A percentile compares a stretch with the other conserved stretches of the same genome.
phyloP scores from a whole-genome alignment of 2,329 filamentous ascomycete species.

The Ophiostoma populinum region DNA sequence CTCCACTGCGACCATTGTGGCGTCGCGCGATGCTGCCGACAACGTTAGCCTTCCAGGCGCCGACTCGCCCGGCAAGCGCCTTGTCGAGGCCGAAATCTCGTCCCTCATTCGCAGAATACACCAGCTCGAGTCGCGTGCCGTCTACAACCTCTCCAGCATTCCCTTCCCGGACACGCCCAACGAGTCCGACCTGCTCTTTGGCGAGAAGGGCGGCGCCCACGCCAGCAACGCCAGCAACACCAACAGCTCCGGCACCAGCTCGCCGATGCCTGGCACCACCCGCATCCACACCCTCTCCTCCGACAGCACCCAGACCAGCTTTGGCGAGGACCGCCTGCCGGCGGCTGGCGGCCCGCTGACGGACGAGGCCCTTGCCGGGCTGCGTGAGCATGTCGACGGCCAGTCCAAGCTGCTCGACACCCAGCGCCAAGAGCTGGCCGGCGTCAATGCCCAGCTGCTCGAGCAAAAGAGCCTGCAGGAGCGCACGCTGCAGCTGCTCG shows the following conservation, averaged over 20 bases:
- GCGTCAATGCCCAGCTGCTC: slow-evolving; percentile 69
- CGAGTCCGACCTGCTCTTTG: slow-evolving; percentile 51
- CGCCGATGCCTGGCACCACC: background rate
- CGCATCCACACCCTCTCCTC: slow-evolving; percentile 1
- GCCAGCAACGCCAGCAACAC: slow-evolving; percentile 17
- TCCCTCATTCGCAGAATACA: slow-evolving; percentile 64
- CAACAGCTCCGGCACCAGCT: slow-evolving; percentile 6
- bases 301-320: slow-evolving; percentile 13
- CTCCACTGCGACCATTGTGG: slow-evolving; percentile 7
- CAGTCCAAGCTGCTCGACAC: slow-evolving; percentile 83
- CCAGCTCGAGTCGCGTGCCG: slow-evolving; percentile 61
- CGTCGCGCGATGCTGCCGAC: slow-evolving; percentile 19
- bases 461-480: slow-evolving; percentile 77
- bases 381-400: slow-evolving; percentile 82
- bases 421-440: slow-evolving; percentile 71
- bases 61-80: slow-evolving; percentile 56
- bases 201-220: slow-evolving; percentile 28
- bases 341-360: slow-evolving; percentile 40
- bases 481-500: slow-evolving; percentile 63
- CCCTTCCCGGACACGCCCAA: slow-evolving; percentile 66
- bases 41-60: slow-evolving; percentile 60
- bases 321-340: slow-evolving; percentile 12
- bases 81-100: slow-evolving; percentile 67
- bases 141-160: slow-evolving; percentile 24
- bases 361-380: slow-evolving; percentile 67